Evolutionary conservation across 768 basidiomycete species (phyloP).

Genomic region (Suillus sp.): DNA sequence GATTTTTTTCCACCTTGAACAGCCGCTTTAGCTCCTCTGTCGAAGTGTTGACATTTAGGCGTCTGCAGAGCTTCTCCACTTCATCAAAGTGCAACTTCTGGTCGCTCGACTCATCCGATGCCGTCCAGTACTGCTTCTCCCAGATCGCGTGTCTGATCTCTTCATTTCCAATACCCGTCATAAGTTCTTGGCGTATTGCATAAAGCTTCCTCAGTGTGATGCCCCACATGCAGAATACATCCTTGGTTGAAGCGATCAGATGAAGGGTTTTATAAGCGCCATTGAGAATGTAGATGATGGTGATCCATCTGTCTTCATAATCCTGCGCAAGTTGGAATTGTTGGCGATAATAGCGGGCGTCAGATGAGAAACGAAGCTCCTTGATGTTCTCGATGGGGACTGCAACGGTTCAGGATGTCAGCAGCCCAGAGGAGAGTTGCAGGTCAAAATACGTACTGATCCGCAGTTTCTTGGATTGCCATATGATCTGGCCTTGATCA

Average conservation of each 20-base stretch:
- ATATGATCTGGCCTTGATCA: conserved; percentile 79
- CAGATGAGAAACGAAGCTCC: conserved; percentile 75
- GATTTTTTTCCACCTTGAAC: conserved; percentile 51
- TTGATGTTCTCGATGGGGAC: conserved; percentile 87
- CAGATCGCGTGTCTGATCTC: conserved; percentile 70
- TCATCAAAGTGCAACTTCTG: conserved; percentile 70
- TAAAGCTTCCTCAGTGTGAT: conserved; percentile 64
- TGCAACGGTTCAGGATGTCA: conserved; percentile 29
- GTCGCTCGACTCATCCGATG: conserved; percentile 62
- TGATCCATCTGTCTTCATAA: conserved; percentile 77
- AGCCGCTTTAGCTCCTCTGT: conserved; percentile 53
- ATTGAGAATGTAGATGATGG: conserved; percentile 78
- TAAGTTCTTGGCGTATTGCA: conserved; percentile 66
- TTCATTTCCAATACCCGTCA: conserved; percentile 64
- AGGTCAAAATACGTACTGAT: conserved; percentile 49
- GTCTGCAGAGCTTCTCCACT: conserved; percentile 67
- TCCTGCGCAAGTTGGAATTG: conserved; percentile 66
- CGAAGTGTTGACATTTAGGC: conserved; percentile 66
- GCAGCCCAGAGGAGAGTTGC: conserved; percentile 1
- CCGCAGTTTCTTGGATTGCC: conserved; percentile 70
- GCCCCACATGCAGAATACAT: conserved; percentile 67
- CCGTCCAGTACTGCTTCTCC: conserved; percentile 85
- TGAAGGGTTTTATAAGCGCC: conserved; percentile 86
- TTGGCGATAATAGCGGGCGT: conserved; percentile 70
- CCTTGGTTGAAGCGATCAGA: conserved; percentile 68